These are phyloP conservation scores for Paramecium sexaurelia DNA, from an alignment of 73 alveolate genomes.

Conservation along the genomic window DNA sequence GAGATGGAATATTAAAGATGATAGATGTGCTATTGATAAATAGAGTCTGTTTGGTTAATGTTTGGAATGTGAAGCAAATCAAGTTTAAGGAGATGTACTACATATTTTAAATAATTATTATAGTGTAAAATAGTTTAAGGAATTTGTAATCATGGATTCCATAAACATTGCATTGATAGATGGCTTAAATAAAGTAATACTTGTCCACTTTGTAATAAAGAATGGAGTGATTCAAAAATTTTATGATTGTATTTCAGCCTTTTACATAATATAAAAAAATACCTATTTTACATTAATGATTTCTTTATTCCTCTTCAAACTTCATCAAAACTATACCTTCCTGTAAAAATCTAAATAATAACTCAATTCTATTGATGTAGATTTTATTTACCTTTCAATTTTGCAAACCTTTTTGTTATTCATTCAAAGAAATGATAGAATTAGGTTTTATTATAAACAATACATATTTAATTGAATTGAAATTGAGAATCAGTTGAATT, in stretches of 20 bases:
- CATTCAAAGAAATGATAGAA: constrained; percentile 30
- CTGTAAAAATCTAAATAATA: neutral
- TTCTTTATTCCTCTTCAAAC: neutral
- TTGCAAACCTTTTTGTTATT: constrained; percentile 19
- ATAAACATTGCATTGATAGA: constrained; percentile 48
- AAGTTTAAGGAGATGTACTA: neutral
- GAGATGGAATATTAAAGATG: constrained; percentile 55
- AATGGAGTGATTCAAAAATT: constrained; percentile 43
- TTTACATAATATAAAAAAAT: neutral
- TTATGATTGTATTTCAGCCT: neutral
- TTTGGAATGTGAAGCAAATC: constrained; percentile 33
- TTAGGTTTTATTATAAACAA: constrained; percentile 12
- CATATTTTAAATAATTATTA: neutral
- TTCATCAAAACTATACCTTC: neutral
- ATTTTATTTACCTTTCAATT: neutral
- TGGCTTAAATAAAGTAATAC: constrained; percentile 34
- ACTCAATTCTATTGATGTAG: neutral
- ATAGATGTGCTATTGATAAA: constrained; percentile 56
- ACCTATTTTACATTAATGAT: neutral
- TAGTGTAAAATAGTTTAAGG: constrained; percentile 39
- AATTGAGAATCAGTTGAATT: neutral
- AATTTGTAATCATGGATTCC: constrained; percentile 44
- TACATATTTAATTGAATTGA: neutral
- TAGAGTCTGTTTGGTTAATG: constrained; percentile 34
- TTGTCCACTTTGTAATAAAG: constrained; percentile 49